These are phyloP conservation scores for Sherardia arvensis DNA, from an alignment of 257 asterid genomes.

Conservation along the genomic window DNA sequence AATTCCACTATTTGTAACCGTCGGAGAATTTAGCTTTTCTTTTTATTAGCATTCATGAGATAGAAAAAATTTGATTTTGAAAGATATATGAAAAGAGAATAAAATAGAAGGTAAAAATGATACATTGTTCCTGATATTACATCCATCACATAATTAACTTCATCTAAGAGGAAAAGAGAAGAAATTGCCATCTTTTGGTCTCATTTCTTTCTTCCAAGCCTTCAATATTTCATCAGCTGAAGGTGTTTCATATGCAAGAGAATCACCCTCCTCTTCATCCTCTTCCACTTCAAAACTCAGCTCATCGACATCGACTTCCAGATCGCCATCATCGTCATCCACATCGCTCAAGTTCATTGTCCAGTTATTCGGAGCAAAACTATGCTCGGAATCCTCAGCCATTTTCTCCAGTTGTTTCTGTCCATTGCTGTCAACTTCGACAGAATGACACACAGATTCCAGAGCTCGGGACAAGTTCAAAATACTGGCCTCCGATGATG, in stretches of 20 bases:
- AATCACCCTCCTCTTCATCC: slow-evolving; percentile 25
- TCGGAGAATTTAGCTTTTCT: too few species aligned
- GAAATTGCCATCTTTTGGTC: slow-evolving; percentile 16
- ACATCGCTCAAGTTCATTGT: slow-evolving; percentile 10
- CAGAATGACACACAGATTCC: slow-evolving; percentile 18
- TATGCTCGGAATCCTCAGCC: slow-evolving; percentile 16
- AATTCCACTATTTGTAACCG: too few species aligned
- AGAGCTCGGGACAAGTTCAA: slow-evolving; percentile 46
- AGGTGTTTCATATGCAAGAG: slow-evolving; percentile 30
- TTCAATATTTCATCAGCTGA: slow-evolving; percentile 66
- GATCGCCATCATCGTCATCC: slow-evolving; percentile 6
- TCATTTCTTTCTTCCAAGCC: slow-evolving; percentile 46
- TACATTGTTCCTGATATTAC: not conserved
- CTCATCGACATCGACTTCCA: slow-evolving; percentile 27
- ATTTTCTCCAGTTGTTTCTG: slow-evolving; percentile 12
- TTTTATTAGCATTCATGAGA: too few species aligned
- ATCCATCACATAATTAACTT: not conserved
- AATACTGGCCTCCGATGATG: slow-evolving; percentile 43
- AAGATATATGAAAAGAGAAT: not conserved
- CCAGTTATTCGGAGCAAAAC: slow-evolving; percentile 10
- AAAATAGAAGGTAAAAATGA: not conserved
- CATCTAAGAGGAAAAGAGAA: slow-evolving; percentile 9
- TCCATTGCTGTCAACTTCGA: not conserved
- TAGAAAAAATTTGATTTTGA: too few species aligned
- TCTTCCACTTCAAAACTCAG: slow-evolving; percentile 23